These are phyloP conservation scores for Brassica balearica DNA, from an alignment of 441 rosid genomes.

Conservation along the genomic window DNA sequence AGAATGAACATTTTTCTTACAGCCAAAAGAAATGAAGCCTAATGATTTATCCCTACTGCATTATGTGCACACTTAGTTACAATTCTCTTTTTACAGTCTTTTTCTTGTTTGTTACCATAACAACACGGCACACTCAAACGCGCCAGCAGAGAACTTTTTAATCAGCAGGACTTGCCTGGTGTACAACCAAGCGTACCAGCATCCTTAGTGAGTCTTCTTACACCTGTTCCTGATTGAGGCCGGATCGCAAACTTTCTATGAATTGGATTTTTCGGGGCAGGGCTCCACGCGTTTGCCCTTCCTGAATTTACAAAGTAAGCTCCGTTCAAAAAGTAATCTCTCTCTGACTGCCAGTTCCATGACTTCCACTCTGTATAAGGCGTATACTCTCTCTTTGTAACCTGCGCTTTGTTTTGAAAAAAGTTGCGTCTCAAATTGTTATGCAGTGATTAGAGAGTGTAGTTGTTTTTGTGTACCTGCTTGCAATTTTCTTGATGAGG, in stretches of 20 bases:
- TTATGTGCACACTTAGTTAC: conserved; percentile 31
- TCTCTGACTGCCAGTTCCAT: conserved; percentile 58
- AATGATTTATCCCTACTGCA: conserved; percentile 25
- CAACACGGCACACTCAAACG: conserved; percentile 14
- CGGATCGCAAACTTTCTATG: conserved; percentile 33
- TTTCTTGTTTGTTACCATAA: conserved; percentile 22
- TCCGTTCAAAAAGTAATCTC: conserved; percentile 56
- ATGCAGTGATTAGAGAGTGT: neutral
- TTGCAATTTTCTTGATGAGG: conserved; percentile 53
- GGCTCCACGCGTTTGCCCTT: conserved; percentile 36
- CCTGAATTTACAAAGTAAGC: conserved; percentile 53
- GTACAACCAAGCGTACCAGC: conserved; percentile 52
- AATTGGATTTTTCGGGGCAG: conserved; percentile 41
- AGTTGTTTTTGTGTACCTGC: conserved; percentile 46
- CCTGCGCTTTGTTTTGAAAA: conserved; percentile 30
- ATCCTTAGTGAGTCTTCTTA: conserved; percentile 46
- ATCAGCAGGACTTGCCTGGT: conserved; percentile 45
- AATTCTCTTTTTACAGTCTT: neutral
- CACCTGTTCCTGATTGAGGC: conserved; percentile 50
- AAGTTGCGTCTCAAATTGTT: neutral
- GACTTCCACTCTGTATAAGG: conserved; percentile 43
- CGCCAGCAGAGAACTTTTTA: neutral
- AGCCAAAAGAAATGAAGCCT: conserved; percentile 17
- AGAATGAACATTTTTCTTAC: neutral
- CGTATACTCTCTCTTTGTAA: conserved; percentile 57